Percentiles rank a stretch among this genome's conserved stretches.
phyloP scores from a whole-genome alignment of 352 stramenopile genomes.

The Phytopythium vexans region DNA sequence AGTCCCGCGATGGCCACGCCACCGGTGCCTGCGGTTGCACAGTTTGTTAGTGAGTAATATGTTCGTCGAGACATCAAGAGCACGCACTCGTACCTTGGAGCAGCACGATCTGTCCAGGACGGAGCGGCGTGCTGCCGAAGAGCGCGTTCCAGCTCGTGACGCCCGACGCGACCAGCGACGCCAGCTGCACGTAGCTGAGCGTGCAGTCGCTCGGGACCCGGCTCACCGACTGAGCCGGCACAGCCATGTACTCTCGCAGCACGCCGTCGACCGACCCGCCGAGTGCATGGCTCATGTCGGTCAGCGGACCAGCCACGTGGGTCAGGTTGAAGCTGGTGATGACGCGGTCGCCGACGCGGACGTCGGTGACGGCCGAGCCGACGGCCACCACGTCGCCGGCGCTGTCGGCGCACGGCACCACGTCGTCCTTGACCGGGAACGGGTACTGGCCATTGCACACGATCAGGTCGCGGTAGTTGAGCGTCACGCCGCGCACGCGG shows the following conservation, averaged over 20 bases:
- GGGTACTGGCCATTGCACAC: conserved; percentile 17
- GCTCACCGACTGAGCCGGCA: conserved; percentile 18
- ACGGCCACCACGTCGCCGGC: conserved; percentile 11
- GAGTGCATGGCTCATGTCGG: conserved; percentile 11
- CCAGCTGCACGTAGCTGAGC: conserved; percentile 20
- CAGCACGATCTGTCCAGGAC: conserved; percentile 14
- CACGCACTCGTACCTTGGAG: conserved; percentile 8
- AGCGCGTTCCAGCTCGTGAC: conserved; percentile 27
- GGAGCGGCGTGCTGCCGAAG: conserved; percentile 18
- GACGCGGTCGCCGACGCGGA: conserved; percentile 11
- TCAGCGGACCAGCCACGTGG: conserved; percentile 11
- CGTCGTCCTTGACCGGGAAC: conserved; percentile 8
- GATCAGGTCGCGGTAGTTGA: conserved; percentile 20
- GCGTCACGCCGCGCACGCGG: conserved; percentile 18
- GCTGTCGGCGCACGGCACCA: conserved; percentile 15
- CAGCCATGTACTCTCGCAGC: conserved; percentile 19
- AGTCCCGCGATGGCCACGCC: conserved; percentile 26
- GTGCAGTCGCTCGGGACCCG: conserved; percentile 20
- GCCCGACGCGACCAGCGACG: conserved; percentile 22
- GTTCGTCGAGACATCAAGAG: too few relatives aligned
- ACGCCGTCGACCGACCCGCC: conserved; percentile 24
- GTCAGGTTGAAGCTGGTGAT: conserved; percentile 17
- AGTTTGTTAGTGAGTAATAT: too few relatives aligned
- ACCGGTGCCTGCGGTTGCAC: conserved; percentile 14
- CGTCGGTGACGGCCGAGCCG: conserved; percentile 4